phyloP scores from a whole-genome alignment of 2,329 filamentous ascomycete species.

The Alternaria triticimaculans region DNA sequence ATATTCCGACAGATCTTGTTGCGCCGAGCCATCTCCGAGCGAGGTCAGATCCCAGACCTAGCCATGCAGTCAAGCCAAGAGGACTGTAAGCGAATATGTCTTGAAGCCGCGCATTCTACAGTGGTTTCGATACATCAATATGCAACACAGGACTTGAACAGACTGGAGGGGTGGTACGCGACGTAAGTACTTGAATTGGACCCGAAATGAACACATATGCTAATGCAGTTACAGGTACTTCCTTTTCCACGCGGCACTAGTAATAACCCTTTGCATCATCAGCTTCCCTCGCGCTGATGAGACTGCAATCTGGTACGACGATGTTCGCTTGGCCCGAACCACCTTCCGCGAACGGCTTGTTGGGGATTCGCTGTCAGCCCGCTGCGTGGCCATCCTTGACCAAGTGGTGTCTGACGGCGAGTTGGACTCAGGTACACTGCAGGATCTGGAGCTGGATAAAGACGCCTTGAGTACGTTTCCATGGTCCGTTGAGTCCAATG shows the following conservation, averaged over 20 bases:
- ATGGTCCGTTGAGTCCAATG: conserved; percentile 34
- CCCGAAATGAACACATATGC: too few relatives aligned
- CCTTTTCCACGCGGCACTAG: conserved; percentile 33
- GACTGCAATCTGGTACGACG: conserved; percentile 25
- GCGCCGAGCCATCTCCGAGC: conserved; percentile 29
- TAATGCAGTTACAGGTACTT: conserved; percentile 19
- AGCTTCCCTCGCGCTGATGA: conserved; percentile 28
- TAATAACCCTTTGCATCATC: conserved; percentile 34
- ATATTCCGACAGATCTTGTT: conserved; percentile 33
- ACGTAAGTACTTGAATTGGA: conserved; percentile 22
- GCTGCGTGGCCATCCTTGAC: conserved; percentile 34
- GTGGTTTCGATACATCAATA: conserved; percentile 33
- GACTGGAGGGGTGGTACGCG: conserved; percentile 35
- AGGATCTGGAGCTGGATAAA: conserved; percentile 24
- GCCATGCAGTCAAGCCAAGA: conserved; percentile 27
- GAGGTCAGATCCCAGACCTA: conserved; percentile 26
- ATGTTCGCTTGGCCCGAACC: conserved; percentile 28
- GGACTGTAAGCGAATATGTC: conserved; percentile 30
- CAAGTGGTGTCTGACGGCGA: conserved; percentile 31
- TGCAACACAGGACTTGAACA: conserved; percentile 23
- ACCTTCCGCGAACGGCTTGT: conserved; percentile 30
- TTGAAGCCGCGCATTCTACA: conserved; percentile 34
- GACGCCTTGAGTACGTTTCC: conserved; percentile 32
- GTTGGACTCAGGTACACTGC: conserved; percentile 21
- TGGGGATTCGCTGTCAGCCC: conserved; percentile 32